phyloP scores from a whole-genome alignment of 257 asterid genomes.

The Ocimum tenuiflorum region DNA sequence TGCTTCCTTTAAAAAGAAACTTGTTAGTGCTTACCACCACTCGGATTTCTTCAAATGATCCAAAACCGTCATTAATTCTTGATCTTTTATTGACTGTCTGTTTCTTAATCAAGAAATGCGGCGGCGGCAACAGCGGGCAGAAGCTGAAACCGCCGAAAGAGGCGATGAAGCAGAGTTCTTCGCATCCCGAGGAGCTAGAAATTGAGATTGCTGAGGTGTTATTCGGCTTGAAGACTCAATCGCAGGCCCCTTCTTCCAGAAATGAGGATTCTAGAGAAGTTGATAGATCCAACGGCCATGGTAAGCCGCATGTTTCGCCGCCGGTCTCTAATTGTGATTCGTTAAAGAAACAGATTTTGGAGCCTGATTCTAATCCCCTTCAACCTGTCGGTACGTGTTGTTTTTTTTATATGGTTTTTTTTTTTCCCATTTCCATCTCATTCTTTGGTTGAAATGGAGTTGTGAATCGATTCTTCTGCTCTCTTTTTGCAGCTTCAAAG shows the following conservation, averaged over 20 bases:
- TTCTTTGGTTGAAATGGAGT: too few relatives aligned
- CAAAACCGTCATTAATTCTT: neutral
- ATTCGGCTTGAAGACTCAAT: slow-evolving; percentile 71
- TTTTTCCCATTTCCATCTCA: neutral
- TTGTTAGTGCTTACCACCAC: slow-evolving; percentile 40
- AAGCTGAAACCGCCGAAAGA: slow-evolving; percentile 68
- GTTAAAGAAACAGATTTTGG: slow-evolving; percentile 27
- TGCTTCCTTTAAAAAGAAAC: slow-evolving; percentile 59
- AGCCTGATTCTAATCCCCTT: slow-evolving; percentile 41
- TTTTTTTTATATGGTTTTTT: neutral
- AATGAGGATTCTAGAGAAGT: slow-evolving; percentile 66
- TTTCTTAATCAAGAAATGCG: slow-evolving; percentile 43
- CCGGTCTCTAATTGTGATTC: slow-evolving; percentile 51
- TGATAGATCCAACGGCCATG: slow-evolving; percentile 45
- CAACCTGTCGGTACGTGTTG: slow-evolving; percentile 63
- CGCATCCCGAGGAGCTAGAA: slow-evolving; percentile 85
- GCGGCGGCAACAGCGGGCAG: slow-evolving; percentile 30
- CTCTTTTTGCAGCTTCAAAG: slow-evolving; percentile 57
- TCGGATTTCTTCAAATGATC: too few relatives aligned
- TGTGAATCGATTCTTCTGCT: neutral
- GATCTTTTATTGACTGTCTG: neutral
- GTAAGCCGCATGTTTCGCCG: slow-evolving; percentile 50
- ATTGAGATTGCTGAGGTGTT: slow-evolving; percentile 91
- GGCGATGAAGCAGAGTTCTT: slow-evolving; percentile 50
- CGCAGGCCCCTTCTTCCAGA: slow-evolving; percentile 66